Evolutionary conservation across 2,329 filamentous ascomycete genomes (phyloP).

Genomic region (Aspergillus niger): DNA sequence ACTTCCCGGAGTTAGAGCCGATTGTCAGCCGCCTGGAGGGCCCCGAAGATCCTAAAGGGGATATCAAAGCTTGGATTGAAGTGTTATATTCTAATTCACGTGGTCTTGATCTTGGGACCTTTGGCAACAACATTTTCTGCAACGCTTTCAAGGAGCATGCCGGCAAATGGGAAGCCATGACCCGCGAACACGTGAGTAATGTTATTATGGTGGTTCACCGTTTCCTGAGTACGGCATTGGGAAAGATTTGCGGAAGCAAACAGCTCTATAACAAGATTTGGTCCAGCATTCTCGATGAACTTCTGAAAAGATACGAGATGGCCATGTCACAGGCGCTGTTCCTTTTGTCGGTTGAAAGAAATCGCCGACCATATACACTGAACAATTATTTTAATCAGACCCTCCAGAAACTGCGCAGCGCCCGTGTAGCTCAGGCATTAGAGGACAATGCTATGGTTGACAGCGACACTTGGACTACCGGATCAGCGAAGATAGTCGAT

Average conservation of each 20-base stretch:
- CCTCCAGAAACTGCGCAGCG: constrained; percentile 41
- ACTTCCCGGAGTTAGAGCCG: constrained; percentile 21
- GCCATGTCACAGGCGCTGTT: constrained; percentile 55
- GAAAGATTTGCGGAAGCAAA: constrained; percentile 47
- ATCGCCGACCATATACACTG: constrained; percentile 50
- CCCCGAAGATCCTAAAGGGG: not conserved
- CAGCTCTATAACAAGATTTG: constrained; percentile 49
- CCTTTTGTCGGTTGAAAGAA: constrained; percentile 56
- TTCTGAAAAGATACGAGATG: constrained; percentile 49
- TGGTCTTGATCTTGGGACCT: constrained; percentile 58
- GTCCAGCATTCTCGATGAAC: constrained; percentile 47
- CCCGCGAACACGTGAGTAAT: constrained; percentile 53
- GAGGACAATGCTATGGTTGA: not conserved
- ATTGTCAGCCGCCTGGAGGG: constrained; percentile 17
- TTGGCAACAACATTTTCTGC: constrained; percentile 34
- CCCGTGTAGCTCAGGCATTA: not conserved
- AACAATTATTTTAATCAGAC: constrained; percentile 56
- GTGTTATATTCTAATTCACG: constrained; percentile 48
- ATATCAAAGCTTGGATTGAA: constrained; percentile 52
- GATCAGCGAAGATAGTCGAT: not conserved
- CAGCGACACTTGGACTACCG: not conserved
- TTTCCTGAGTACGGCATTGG: constrained; percentile 53
- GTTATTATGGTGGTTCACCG: constrained; percentile 55
- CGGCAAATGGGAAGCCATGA: constrained; percentile 54
- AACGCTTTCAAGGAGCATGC: constrained; percentile 57